Base-by-base conservation (phyloP, 306 rosid genomes). In the Prunus campanulata region DNA sequence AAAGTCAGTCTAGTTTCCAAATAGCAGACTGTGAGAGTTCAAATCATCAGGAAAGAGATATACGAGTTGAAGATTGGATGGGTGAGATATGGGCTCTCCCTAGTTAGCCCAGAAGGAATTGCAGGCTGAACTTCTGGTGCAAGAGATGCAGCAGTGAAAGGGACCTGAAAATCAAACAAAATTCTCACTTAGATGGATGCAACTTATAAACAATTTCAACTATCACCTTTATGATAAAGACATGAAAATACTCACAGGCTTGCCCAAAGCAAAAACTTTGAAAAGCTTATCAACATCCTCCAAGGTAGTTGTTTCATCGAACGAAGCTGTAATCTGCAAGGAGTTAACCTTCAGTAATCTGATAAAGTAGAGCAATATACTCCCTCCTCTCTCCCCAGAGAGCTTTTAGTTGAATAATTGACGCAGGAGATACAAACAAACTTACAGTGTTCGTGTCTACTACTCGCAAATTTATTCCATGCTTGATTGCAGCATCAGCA, bases 31-130 rank as follows among this genome's bases (percentile, higher is more conserved):
- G 42, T 32, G 54, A 42, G 61, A 64, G 79, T 74, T 71, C 64
- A 69, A 66, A 60, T 52, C 65, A 70, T 67, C 57, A 18, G 71
- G 56, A 50, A 71, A 60, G 83, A 75, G 80, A 42, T 50, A 22
- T 89, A 96, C 99, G 85, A 83, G 93, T 93, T 96, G 75, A 96
- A 96, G 88, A 96, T 90, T 27, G 97, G 85, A 83, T 96, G 99
- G 35, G 97, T 87, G 63, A 96, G 87, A 79, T 73, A 96, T 8
- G 98, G 77, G 86, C 87, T 96, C 84, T 93, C 85, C 87, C 99
- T 86, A 35, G 24, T 62, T 74, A 96, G 79, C 55, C 87, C 93
- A 52, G 93, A 78, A 72, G 99, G 99, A 84, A 96, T 78, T 24
- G 83, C 81, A 20, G 50, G 79, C 75, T 91, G 76, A 63, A 96